phyloP scores from a whole-genome alignment of 345 rosid genomes.

The Toxicodendron radicans region DNA sequence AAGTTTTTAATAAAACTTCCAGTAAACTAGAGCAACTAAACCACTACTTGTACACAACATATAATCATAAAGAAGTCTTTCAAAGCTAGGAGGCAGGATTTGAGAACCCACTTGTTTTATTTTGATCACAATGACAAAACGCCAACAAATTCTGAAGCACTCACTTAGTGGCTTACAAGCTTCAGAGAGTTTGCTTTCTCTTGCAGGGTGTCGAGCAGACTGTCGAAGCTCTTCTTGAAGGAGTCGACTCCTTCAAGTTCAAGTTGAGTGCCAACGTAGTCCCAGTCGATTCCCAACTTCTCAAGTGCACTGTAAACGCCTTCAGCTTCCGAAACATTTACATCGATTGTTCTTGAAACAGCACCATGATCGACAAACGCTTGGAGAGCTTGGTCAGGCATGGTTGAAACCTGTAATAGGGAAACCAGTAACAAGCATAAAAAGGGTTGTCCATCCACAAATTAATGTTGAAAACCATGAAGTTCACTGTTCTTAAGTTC shows the following conservation, averaged over 20 bases:
- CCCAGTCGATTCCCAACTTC: slow-evolving; percentile 96
- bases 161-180: slow-evolving; percentile 61
- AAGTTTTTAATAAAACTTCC: background rate
- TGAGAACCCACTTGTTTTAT: slow-evolving; percentile 32
- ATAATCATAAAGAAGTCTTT: background rate
- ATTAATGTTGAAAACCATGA: background rate
- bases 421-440: background rate
- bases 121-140: slow-evolving; percentile 15
- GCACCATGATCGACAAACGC: slow-evolving; percentile 84
- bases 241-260: slow-evolving; percentile 91
- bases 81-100: slow-evolving; percentile 27
- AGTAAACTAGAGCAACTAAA: slow-evolving; percentile 2
- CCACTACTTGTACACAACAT: slow-evolving; percentile 26
- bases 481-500: background rate
- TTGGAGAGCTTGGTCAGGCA: slow-evolving; percentile 99
- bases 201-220: slow-evolving; percentile 86
- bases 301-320: slow-evolving; percentile 93
- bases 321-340: slow-evolving; percentile 85
- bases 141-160: slow-evolving; percentile 2
- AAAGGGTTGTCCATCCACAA: background rate
- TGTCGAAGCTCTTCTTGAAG: slow-evolving; percentile 94
- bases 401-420: slow-evolving; percentile 76
- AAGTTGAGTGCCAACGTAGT: slow-evolving; percentile 70
- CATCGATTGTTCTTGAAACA: slow-evolving; percentile 87
- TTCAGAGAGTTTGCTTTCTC: slow-evolving; percentile 95